phyloP scores from a whole-genome alignment of 2,329 filamentous ascomycete species.

The Cryphonectria naterciae region DNA sequence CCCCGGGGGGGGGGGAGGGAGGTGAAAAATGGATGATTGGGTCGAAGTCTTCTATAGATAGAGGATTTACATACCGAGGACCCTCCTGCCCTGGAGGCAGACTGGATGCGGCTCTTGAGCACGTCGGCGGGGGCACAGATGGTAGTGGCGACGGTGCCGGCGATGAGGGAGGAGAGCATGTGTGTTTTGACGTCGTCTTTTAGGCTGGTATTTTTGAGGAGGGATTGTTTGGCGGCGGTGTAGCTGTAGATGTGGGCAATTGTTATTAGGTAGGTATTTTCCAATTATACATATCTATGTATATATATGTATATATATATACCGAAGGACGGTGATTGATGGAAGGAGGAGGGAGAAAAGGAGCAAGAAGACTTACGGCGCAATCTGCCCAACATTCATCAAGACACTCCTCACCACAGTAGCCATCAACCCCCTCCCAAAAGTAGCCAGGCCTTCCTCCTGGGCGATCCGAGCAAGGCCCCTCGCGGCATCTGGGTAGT shows the following conservation, averaged over 20 bases:
- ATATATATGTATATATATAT: too few relatives aligned
- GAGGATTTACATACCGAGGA: background rate
- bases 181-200: constrained; percentile 48
- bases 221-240: constrained; percentile 41
- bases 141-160: constrained; percentile 51
- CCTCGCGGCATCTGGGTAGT: constrained; percentile 44
- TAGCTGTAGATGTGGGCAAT: constrained; percentile 30
- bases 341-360: background rate
- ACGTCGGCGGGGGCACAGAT: constrained; percentile 51
- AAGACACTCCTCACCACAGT: constrained; percentile 48
- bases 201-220: constrained; percentile 36
- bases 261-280: constrained; percentile 10
- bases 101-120: constrained; percentile 48
- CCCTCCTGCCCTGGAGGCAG: constrained; percentile 33
- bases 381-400: constrained; percentile 52
- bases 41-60: background rate
- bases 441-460: constrained; percentile 46
- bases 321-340: too few relatives aligned
- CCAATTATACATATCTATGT: too few relatives aligned
- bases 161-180: constrained; percentile 44
- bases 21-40: too few relatives aligned
- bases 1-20: too few relatives aligned
- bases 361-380: constrained; percentile 40
- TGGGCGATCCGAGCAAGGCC: constrained; percentile 40
- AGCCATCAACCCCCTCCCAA: constrained; percentile 44